Base-by-base conservation (phyloP, 2,329 filamentous ascomycete species). In the Beauveria rudraprayagi region DNA sequence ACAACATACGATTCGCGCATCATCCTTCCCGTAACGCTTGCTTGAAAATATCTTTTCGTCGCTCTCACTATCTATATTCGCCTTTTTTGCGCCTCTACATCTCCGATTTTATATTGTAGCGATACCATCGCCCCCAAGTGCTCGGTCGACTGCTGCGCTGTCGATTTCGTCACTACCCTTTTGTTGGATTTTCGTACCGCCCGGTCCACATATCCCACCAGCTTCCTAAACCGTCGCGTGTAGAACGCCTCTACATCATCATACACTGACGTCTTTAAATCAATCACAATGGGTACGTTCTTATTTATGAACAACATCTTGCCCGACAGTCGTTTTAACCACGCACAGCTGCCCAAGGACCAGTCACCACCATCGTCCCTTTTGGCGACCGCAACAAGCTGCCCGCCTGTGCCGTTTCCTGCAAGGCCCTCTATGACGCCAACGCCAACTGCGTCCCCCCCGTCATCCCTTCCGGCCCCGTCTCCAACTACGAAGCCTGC, bases 401-500 rank as follows among this genome's bases (percentile, higher is more conserved):
- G 54, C 88, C 88, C 5, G 70, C 79, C 28, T 91, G 88, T 68
- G 87, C 84, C 10, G 71, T 76, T 24, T 64, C 70, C 52, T 91
- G 88, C 69, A 78, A 80, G 48, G 71, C 77, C 30, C 83, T 91
- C 50, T 85, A 81, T 70, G 83, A 90, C 72, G 90, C 89, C 62
- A 89, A 92, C 69, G 82, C 81, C 51, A 84, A 79, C 63, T 95
- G 91, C 73, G 80, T 88, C 1, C 87, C 88, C 3, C 83, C 82
- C 4, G 78, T 75, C 26, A 77, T 73, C 3, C 72, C 80, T 5
- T 71, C 74, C 7, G 78, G 79, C 55, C 77, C 79, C 53, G 71
- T 80, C 46, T 68, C 72, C 22, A 81, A 78, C 48, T 90, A 88
- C 71, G 78, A 84, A 56, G 77, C 79, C 41, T 95, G 91, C 75